A percentile compares a stretch with the other conserved stretches of the same genome.
These are phyloP conservation scores for Vitis hybrid DNA, from an alignment of 177 flowering plant genomes.

Conservation along the genomic window DNA sequence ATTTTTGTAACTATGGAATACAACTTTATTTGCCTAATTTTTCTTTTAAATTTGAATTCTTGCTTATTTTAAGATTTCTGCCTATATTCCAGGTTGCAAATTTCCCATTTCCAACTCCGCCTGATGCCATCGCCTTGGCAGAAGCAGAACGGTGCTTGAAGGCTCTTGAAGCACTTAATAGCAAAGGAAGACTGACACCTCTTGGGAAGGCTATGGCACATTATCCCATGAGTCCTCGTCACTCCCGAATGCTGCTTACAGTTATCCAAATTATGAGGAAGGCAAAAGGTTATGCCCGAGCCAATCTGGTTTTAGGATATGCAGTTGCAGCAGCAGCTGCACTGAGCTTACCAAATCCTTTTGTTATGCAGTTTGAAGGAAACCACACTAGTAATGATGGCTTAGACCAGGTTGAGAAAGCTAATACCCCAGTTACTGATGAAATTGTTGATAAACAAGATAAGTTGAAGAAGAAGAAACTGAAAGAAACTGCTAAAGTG, in stretches of 20 bases:
- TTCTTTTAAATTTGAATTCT: neutral
- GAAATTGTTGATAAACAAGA: slow-evolving; percentile 36
- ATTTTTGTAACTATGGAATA: neutral
- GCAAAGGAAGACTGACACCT: slow-evolving; percentile 62
- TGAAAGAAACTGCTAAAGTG: slow-evolving; percentile 53
- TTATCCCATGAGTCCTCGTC: slow-evolving; percentile 97
- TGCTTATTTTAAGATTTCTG: neutral
- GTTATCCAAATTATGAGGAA: slow-evolving; percentile 66
- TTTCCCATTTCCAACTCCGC: slow-evolving; percentile 98
- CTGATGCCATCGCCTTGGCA: slow-evolving; percentile 52
- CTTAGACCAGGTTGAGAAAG: slow-evolving; percentile 30
- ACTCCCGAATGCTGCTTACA: slow-evolving; percentile 94
- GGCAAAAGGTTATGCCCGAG: slow-evolving; percentile 37
- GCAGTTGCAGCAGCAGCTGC: slow-evolving; percentile 87
- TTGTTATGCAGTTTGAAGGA: slow-evolving; percentile 53
- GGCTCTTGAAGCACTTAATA: slow-evolving; percentile 83
- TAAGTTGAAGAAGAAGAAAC: slow-evolving; percentile 56
- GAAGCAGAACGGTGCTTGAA: slow-evolving; percentile 87
- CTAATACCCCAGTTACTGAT: slow-evolving; percentile 12
- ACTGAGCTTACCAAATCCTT: slow-evolving; percentile 81
- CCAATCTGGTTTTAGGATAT: slow-evolving; percentile 71
- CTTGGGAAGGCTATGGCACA: slow-evolving; percentile 90
- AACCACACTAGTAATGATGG: slow-evolving; percentile 26
- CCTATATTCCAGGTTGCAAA: slow-evolving; percentile 61
- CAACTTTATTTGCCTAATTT: neutral